Evolutionary conservation across 768 basidiomycete genomes (phyloP).

Genomic region (Leccinum imitatum): DNA sequence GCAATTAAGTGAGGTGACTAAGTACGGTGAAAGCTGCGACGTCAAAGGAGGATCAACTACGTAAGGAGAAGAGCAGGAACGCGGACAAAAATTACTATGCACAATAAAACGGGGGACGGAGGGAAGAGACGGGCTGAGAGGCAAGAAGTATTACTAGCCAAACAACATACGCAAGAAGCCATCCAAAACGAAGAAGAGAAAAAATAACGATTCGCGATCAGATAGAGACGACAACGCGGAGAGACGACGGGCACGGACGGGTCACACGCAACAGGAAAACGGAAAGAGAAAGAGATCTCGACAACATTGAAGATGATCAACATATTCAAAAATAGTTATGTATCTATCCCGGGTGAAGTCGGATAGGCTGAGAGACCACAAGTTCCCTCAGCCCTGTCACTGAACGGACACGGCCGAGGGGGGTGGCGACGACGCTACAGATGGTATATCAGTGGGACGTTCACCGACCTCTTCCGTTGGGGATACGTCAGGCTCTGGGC

Average conservation of each 20-base stretch:
- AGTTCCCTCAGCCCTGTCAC: constrained; percentile 15
- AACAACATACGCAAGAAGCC: constrained; percentile 23
- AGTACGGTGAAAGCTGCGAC: constrained; percentile 21
- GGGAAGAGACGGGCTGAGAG: constrained; percentile 1
- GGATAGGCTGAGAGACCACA: constrained; percentile 5
- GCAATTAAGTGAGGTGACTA: constrained; percentile 25
- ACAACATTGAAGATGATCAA: constrained; percentile 34
- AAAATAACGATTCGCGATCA: constrained; percentile 5
- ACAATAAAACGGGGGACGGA: constrained; percentile 18
- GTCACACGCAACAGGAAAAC: constrained; percentile 15
- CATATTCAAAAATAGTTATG: constrained; percentile 34
- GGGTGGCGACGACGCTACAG: constrained; percentile 30
- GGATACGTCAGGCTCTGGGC: constrained; percentile 21
- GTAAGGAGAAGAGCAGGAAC: background rate
- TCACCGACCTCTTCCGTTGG: constrained; percentile 25
- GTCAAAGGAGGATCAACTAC: constrained; percentile 12
- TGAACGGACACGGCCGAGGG: constrained; percentile 31
- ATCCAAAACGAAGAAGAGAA: constrained; percentile 13
- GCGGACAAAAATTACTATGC: constrained; percentile 19
- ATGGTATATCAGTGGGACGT: constrained; percentile 24
- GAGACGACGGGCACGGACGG: constrained; percentile 8
- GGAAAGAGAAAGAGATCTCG: constrained; percentile 1
- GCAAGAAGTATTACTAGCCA: constrained; percentile 13
- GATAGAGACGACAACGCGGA: constrained; percentile 11
- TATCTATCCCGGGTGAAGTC: constrained; percentile 24